Evolutionary conservation across 1,284 basidiomycete species (phyloP).

Genomic region (Earliella scabrosa): DNA sequence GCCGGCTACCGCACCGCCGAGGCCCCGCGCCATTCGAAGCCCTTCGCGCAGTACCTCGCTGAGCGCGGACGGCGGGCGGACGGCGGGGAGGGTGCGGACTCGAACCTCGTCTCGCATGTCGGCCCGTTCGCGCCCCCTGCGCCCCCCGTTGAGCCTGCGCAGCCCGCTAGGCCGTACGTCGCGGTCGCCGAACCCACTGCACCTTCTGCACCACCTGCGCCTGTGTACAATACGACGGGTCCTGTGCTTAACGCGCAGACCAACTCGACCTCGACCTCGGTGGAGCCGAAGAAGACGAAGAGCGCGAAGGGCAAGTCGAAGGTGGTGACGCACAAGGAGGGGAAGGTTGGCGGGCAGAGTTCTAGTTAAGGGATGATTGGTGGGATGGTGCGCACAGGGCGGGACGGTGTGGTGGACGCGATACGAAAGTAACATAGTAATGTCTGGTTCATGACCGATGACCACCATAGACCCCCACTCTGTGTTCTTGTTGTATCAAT

Average conservation of each 20-base stretch:
- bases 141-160: not conserved
- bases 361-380: too few relatives aligned
- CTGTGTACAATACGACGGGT: not conserved
- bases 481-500: constrained; percentile 3
- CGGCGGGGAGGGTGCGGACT: not conserved
- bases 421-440: not conserved
- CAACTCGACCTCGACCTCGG: not conserved
- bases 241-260: not conserved
- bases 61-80: constrained; percentile 19
- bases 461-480: constrained; percentile 9
- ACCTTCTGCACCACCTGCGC: not conserved
- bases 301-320: constrained; percentile 8
- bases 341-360: not conserved
- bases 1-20: not conserved
- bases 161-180: not conserved
- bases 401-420: not conserved
- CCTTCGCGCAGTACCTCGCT: constrained; percentile 19
- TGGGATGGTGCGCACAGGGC: not conserved
- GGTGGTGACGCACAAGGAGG: constrained; percentile 3
- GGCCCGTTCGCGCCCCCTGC: constrained; percentile 9
- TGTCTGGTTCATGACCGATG: constrained; percentile 2
- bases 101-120: constrained; percentile 22
- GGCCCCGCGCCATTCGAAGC: constrained; percentile 5
- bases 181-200: not conserved
- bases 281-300: not conserved